Evolutionary conservation across 1,139 yeast species (phyloP), one percentile per base, ranked within the genome.

Genomic region (Candida albicans): DNA sequence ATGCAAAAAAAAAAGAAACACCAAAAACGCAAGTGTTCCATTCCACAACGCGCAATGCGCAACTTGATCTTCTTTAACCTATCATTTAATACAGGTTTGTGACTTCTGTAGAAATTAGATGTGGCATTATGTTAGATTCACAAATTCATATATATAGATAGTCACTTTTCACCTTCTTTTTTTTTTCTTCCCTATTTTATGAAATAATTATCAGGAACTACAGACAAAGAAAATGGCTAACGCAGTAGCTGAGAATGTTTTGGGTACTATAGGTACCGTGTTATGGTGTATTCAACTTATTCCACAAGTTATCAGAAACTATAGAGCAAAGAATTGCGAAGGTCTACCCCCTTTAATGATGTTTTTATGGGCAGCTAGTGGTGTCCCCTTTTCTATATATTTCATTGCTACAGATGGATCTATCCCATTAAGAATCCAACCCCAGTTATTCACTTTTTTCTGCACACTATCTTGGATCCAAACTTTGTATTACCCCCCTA

Each of bases 251-350:
- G 81, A 87, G 24, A 88, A 87, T 42, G 90, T 87, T 8, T 73
- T 89, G 47, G 96, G 88, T n/a, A 88, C 96, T 8, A 73, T 86
- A 2, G 97, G 96, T 12, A 90, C 97, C 0, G 80, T 90, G 4
- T 75, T 87, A 49, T 91, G 97, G 96, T 90, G 96, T 62, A 68
- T 90, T 51, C 97, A 91, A 64, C 69, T 90, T 52, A 73, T 88
- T 2, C 97, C 98, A 2, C 98, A 90, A 61, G 82, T 90, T 41
- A 70, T 81, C 42, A 70, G 81, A 58, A 90, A 91, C 60, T 88
- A 76, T 65, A 70, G 72, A 44, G 75, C 75, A n/a, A 89, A 90
- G 56, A 79, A 87, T 57, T 86, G 96, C 50, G 86, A 83, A 35
- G 97, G 98, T 0, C 64, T 90, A 11, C 96, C 96, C 0, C 89